Conservation (phyloP, 2,329 filamentous ascomycete species). For the Aureobasidium melanogenum region DNA sequence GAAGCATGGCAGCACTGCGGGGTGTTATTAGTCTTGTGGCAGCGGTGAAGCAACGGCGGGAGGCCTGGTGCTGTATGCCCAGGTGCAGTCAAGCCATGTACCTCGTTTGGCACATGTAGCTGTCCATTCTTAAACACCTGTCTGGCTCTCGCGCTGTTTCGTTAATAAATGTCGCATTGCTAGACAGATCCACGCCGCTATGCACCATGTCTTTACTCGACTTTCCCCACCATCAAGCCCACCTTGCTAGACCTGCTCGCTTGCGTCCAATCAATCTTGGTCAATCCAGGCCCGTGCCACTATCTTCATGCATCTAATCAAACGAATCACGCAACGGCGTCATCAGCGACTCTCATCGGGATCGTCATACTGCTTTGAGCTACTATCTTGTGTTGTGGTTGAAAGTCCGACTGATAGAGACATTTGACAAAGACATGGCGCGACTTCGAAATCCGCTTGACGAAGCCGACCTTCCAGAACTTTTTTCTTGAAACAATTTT, state of each 20-base stretch:
- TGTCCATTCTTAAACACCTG: background rate
- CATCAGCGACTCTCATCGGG: background rate
- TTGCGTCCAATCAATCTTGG: background rate
- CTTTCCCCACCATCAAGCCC: slow-evolving; percentile 2
- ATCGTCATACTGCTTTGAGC: background rate
- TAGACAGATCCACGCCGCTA: background rate
- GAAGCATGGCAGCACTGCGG: slow-evolving; percentile 1
- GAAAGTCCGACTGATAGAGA: background rate
- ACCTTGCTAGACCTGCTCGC: background rate
- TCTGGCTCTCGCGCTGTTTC: background rate
- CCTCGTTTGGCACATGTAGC: background rate
- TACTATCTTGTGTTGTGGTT: background rate
- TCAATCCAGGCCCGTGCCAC: background rate
- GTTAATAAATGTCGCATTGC: slow-evolving; percentile 3
- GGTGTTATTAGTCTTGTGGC: background rate
- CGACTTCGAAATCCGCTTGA: background rate
- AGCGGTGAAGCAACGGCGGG: slow-evolving; percentile 9
- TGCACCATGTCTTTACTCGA: background rate
- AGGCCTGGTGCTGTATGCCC: background rate
- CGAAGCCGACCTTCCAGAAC: background rate
- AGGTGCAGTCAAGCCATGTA: background rate
- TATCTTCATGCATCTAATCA: slow-evolving; percentile 6
- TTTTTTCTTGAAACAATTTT: background rate
- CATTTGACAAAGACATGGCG: background rate
- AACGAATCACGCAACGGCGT: slow-evolving; percentile 6